Evolutionary conservation across 2,329 filamentous ascomycete species (phyloP).

Genomic region (Teratosphaeria pseudoeucalypti): DNA sequence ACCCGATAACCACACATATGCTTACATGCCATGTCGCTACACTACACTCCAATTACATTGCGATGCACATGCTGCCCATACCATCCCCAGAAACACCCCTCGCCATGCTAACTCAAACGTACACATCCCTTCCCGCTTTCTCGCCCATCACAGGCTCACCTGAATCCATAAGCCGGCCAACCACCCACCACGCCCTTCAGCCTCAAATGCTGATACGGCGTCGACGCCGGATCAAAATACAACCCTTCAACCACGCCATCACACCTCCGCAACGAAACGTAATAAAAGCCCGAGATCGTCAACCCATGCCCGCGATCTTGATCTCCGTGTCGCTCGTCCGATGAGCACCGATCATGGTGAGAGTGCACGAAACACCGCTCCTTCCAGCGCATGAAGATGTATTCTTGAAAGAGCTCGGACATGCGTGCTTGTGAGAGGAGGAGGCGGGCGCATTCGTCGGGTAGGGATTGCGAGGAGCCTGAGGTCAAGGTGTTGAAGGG

Average conservation of each 20-base stretch:
- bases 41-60: background rate
- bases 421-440: conserved; percentile 33
- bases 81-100: background rate
- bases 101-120: background rate
- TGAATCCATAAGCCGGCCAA: conserved; percentile 31
- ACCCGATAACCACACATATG: background rate
- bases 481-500: conserved; percentile 26
- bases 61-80: background rate
- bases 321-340: conserved; percentile 13
- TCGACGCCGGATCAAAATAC: conserved; percentile 46
- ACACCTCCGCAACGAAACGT: conserved; percentile 37
- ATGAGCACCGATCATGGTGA: conserved; percentile 10
- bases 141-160: conserved; percentile 12
- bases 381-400: conserved; percentile 49
- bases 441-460: conserved; percentile 21
- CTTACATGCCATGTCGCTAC: background rate
- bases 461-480: background rate
- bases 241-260: conserved; percentile 41
- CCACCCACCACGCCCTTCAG: conserved; percentile 30
- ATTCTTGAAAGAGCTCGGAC: conserved; percentile 34
- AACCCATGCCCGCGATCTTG: conserved; percentile 33
- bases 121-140: background rate
- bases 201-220: conserved; percentile 43
- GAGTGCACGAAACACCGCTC: conserved; percentile 38
- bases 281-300: conserved; percentile 47